Evolutionary conservation across 139 green algal genomes (phyloP), one percentile per base, ranked within the genome.

Genomic region (Prasinococcaceae sp.): DNA sequence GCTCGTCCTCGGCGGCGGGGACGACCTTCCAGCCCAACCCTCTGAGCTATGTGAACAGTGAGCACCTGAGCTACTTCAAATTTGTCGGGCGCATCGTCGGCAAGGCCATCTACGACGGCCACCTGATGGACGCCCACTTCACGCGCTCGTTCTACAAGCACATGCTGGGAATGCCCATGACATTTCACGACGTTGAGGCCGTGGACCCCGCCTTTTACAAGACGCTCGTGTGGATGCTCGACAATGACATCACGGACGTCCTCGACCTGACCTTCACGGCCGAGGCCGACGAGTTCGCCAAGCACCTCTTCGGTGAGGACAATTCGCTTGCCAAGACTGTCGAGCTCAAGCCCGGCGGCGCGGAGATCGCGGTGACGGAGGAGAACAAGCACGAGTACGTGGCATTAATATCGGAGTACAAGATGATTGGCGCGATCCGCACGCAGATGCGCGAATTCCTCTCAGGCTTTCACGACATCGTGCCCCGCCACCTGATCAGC

Each of bases 101-200:
- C 37, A 84, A 89, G 68, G 90, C 90, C 3, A 60, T 98, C 63
- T 75, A 88, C 41, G 90, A 98, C 56, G 58, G 56, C 0, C 55
- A 76, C 32, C 57, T 78, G 12, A 41, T 78, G 17, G 86, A 96
- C 60, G 87, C 81, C 29, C 83, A 97, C 76, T 98, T 98, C 80
- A 98, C 90, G 17, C 82, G 88, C 50, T 90, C 79, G 51, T 95
- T 98, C 75, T 98, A 98, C 80, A 98, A 98, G 77, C 88, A 96
- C 77, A 79, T 96, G 61, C 84, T 96, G 36, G 82, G 80, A 16
- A 44, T 72, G 32, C 65, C 68, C n/a, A 68, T 96, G 23, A 93
- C 82, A 20, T 92, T 92, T 53, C 74, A 84, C 47, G 90, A 98
- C 75, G 83, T 98, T 32, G 90, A 98, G 74, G 88, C 74, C 1